phyloP scores from a whole-genome alignment of 2,329 filamentous ascomycete species.

The Scedosporium minutisporum region DNA sequence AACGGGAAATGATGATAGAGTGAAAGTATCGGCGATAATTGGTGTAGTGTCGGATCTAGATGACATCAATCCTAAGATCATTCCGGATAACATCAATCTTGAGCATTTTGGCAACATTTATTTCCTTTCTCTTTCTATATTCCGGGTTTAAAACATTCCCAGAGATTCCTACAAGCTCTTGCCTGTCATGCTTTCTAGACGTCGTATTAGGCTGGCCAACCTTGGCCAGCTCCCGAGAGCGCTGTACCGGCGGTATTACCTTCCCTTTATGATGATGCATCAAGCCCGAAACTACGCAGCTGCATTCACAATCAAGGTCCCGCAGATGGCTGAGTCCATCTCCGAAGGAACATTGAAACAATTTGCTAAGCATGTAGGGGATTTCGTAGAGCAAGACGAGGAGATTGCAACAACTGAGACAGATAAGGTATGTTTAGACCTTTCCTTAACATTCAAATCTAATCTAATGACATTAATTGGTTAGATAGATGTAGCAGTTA shows the following conservation, averaged over 20 bases:
- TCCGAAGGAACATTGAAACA: constrained; percentile 95
- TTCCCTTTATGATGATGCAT: constrained; percentile 46
- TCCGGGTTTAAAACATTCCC: too few relatives aligned
- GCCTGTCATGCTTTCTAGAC: constrained; percentile 31
- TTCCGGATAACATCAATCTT: too few relatives aligned
- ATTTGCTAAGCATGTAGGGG: constrained; percentile 84
- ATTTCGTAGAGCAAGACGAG: constrained; percentile 90
- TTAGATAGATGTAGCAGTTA: constrained; percentile 93
- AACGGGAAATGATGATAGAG: too few relatives aligned
- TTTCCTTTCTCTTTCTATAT: too few relatives aligned
- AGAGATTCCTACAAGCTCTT: too few relatives aligned
- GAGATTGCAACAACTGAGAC: constrained; percentile 98
- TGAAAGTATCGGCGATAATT: too few relatives aligned
- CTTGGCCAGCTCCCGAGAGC: constrained; percentile 31
- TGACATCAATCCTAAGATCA: too few relatives aligned
- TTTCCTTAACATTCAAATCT: too few relatives aligned
- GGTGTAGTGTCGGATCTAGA: too few relatives aligned
- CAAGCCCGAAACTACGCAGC: constrained; percentile 51
- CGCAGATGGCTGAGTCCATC: constrained; percentile 97
- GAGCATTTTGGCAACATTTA: too few relatives aligned
- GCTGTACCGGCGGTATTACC: constrained; percentile 21
- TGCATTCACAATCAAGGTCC: constrained; percentile 83
- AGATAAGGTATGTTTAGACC: constrained; percentile 62
- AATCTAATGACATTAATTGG: too few relatives aligned
- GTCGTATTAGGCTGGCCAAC: constrained; percentile 31